A percentile compares a stretch with the other conserved stretches of the same genome.
phyloP scores from a whole-genome alignment of 805 yeast species.

The Cyberlindnera veronae region DNA sequence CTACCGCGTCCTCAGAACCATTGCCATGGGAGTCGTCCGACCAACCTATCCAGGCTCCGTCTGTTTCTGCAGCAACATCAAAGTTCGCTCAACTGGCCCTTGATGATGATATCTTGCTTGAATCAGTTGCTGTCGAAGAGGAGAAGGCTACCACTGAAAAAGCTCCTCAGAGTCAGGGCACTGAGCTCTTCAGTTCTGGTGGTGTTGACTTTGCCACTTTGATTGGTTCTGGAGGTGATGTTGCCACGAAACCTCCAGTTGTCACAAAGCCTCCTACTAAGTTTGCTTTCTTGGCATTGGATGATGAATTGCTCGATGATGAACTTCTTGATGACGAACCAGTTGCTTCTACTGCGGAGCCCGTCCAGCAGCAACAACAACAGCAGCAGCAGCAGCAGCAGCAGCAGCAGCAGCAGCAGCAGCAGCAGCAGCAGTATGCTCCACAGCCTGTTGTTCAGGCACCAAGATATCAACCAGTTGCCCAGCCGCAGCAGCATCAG shows the following conservation, averaged over 20 bases:
- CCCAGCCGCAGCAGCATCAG: neutral
- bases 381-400: slow-evolving; percentile 1
- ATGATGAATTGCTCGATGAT: slow-evolving; percentile 21
- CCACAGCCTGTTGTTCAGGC: no score
- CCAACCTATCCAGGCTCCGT: slow-evolving; percentile 18
- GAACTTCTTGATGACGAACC: slow-evolving; percentile 38
- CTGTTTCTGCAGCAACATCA: neutral
- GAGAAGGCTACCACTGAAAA: no score
- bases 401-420: slow-evolving; percentile 5
- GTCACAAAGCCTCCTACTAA: no score
- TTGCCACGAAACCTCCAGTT: no score
- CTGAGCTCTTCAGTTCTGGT: no score
- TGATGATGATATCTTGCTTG: no score
- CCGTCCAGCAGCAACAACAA: neutral
- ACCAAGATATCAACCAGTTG: neutral
- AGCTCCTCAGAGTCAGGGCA: no score
- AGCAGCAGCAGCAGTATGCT: no score
- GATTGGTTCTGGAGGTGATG: no score
- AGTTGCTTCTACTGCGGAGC: slow-evolving; percentile 19
- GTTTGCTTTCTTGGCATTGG: slow-evolving; percentile 12
- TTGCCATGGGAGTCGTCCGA: slow-evolving; percentile 4
- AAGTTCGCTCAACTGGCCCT: slow-evolving; percentile 12
- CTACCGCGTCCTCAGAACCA: neutral
- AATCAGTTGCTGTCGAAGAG: no score
- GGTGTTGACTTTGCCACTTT: no score